Base-by-base conservation (phyloP, 306 rosid species). In the Vigna nakashimae region DNA sequence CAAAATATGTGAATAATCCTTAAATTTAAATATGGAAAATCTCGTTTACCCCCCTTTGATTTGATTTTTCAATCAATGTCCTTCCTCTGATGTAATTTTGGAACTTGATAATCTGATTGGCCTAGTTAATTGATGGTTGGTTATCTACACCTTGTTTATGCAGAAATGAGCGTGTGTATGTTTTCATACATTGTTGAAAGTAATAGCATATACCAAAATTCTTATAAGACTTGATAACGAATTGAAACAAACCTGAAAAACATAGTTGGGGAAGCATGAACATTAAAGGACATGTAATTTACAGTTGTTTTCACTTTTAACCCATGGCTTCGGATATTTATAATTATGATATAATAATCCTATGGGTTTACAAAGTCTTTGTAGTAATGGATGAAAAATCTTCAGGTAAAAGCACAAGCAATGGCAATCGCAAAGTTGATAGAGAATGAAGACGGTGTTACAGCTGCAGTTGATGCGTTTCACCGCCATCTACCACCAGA, bases 361-460 rank as follows among this genome's bases (percentile, higher is more conserved):
- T 4, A 36, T 14, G 15, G 59, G 2, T 28, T 69, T 69, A 8
- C 48, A 52, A 52, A n/a, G 50, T 11, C 15, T n/a, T 49, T 9
- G 6, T 71, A 36, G 18, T 34, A n/a, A 80, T 57, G 45, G 67
- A 55, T 46, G 62, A 57, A 43, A 20, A 32, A 48, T 60, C 30
- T 78, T 59, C 82, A 92, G 97, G 91, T 92, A 26, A 92, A 92
- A 85, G 65, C 86, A 74, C 89, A 60, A 73, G 91, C 85, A 13
- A 84, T 85, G 65, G 93, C 86, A 77, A 51, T 86, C 14, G 90
- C 94, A 4, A 84, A 86, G 79, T 77, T 89, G 87, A 84, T 92
- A 49, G 88, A 89, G 79, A 84, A 84, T 9, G 98, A 93, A 80
- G 98, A 93, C 14, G 96, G 98, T 51, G 98, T 89, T 75, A 88